A percentile compares a stretch with the other conserved stretches of the same genome.
Conservation (phyloP, 129 eudicot genomes). For the Chrysanthemum lavandulifolium region DNA sequence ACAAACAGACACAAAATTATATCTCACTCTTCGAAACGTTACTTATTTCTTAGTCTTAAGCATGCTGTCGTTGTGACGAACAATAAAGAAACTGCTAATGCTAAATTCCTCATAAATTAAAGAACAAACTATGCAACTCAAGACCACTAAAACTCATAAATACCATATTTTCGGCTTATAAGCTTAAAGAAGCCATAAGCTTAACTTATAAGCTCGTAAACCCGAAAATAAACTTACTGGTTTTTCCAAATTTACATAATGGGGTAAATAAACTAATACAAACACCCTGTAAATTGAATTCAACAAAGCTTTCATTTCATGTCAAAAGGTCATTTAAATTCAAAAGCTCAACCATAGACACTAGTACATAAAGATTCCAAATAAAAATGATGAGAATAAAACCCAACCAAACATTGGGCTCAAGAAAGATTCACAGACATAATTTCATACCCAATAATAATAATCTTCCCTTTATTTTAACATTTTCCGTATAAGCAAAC, state of each 20-base stretch:
- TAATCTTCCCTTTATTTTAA: not conserved
- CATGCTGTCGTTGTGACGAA: too few relatives aligned
- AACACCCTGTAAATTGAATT: not conserved
- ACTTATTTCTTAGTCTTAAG: slow-evolving; percentile 9
- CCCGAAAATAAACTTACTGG: too few relatives aligned
- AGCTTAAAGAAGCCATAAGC: too few relatives aligned
- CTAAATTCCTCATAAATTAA: not conserved
- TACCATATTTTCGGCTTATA: too few relatives aligned
- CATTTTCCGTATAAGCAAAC: not conserved
- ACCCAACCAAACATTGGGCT: slow-evolving; percentile 37
- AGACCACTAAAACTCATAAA: not conserved
- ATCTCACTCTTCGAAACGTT: not conserved
- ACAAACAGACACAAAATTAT: not conserved
- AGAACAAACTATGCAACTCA: slow-evolving; percentile 9
- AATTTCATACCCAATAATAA: not conserved
- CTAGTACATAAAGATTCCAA: slow-evolving; percentile 10
- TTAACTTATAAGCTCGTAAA: too few relatives aligned
- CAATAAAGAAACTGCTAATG: not conserved
- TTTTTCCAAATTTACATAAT: too few relatives aligned
- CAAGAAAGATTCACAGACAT: slow-evolving; percentile 50
- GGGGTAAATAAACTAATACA: too few relatives aligned
- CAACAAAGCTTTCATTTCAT: slow-evolving; percentile 4
- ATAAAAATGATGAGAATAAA: slow-evolving; percentile 17
- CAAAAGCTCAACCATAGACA: slow-evolving; percentile 15
- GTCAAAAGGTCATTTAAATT: not conserved